Base-by-base conservation (phyloP, 2,329 filamentous ascomycete species). In the Beauveria sp. region DNA sequence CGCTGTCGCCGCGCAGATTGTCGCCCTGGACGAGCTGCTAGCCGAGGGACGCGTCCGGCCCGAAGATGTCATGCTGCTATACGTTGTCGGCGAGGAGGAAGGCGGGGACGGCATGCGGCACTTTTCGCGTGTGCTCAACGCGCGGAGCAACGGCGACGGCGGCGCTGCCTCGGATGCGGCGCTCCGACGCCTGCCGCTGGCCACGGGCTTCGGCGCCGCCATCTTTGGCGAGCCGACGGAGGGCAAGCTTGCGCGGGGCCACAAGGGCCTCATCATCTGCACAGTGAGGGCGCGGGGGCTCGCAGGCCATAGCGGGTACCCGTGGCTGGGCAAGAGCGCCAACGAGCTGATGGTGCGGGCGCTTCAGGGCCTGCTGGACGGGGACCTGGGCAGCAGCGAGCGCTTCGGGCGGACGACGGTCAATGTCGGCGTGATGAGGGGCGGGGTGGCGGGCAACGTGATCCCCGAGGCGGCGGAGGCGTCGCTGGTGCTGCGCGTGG, bases 171-270 rank as follows among this genome's bases (percentile, higher is more conserved):
- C 34, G 14, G 34, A 38, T 38, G 12, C 34, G 5, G 14, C 34
- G 14, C 12, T 38, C 5, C 5, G 5, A 16, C 34, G 34, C 34
- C 34, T 38, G 14, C 34, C 34, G 14, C 34, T 38, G 14, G 34
- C 12, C 34, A 38, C 12, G 2, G 34, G 34, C 34, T 38, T 38
- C 12, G 34, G 16, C 34, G 34, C 87, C 3, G 84, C 89, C 67
- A 87, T 91, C 68, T 96, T 96, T 70, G 91, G 91, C 45, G 91
- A 96, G 71, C 91, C 91, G 1, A 96, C 91, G 0, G 89, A 93
- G 67, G 81, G 85, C 64, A 89, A 87, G 70, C 85, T 96, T 14
- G 90, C 90, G 0, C 85, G 87, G 56, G 91, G 91, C 0, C 91
- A 96, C 78, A 96, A 96, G 75, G 91, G 91, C 26, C 87, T 86